phyloP scores from a whole-genome alignment of 129 eudicot genomes.

The Lactuca saligna region DNA sequence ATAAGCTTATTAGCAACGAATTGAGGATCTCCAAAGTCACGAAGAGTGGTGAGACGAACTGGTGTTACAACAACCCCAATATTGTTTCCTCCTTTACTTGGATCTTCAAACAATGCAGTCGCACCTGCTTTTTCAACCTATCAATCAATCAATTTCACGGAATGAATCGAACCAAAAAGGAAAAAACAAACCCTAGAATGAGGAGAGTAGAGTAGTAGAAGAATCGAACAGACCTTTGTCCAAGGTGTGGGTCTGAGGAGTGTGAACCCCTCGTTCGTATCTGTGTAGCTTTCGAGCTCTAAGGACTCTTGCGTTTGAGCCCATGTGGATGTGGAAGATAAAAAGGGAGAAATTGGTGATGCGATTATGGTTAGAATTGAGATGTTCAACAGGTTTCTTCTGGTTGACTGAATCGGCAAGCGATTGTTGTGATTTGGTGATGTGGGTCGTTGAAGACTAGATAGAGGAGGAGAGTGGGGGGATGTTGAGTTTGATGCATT shows the following conservation, averaged over 20 bases:
- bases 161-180: not conserved
- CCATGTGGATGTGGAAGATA: conserved; percentile 19
- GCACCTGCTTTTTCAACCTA: conserved; percentile 96
- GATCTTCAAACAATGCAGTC: conserved; percentile 71
- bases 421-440: not conserved
- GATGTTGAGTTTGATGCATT: not conserved
- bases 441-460: not conserved
- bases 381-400: conserved; percentile 43
- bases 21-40: conserved; percentile 76
- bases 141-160: conserved; percentile 1
- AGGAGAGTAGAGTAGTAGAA: not conserved
- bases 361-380: conserved; percentile 35
- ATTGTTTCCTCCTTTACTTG: conserved; percentile 69
- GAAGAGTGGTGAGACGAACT: conserved; percentile 55
- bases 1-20: conserved; percentile 80
- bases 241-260: conserved; percentile 78
- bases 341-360: conserved; percentile 23
- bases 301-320: conserved; percentile 34
- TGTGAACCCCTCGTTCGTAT: conserved; percentile 66
- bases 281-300: conserved; percentile 62
- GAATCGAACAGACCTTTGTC: conserved; percentile 43
- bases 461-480: not conserved
- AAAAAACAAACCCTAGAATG: not conserved
- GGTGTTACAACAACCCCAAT: conserved; percentile 87
- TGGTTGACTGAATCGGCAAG: conserved; percentile 14